Base-by-base conservation (phyloP, 176 grass and related monocot genomes). In the Eleusine indica region DNA sequence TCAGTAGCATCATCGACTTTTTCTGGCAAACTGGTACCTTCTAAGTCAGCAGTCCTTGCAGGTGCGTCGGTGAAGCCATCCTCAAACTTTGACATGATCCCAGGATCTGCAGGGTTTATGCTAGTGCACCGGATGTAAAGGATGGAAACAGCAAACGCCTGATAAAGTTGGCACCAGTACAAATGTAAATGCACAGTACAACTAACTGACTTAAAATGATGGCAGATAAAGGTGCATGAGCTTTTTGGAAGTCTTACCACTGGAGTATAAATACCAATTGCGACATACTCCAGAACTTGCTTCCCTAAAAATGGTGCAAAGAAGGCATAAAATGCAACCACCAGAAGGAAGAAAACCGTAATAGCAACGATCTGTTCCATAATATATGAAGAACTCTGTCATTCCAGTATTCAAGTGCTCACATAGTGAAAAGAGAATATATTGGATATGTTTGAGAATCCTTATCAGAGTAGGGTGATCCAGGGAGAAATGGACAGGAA, bases 91-190 rank as follows among this genome's bases (percentile, higher is more conserved):
- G 91, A 88, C 93, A 99, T 94, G 56, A 99, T 99, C 78, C 97
- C 93, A 76, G 93, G 93, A 92, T 99, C 97, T 38, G 97, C 97
- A 63, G 97, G 97, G 84, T 99, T 99, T 87, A 99, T 99, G 80
- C 89, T 94, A 66, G 97, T 99, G 83, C 97, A 99, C 22, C 97
- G 93, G 5, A 99, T 83, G 43, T 99, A 99, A 77, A 99, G 93
- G 70, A 96, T 90, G 82, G 94, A 99, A 86, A 99, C 97, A 39
- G 89, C 83, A 79, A 99, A 60, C 28, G 91, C 93, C 97, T 99
- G 88, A 81, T 87, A 87, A 56, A 54, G 76, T 69, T 63, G 66
- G 25, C 71, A 53, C 22, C 18, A 71, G 47, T 66, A 82, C 46
- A 77, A 81, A 79, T 25, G 68, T 84, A 58, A 64, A 52, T 70